Evolutionary conservation across 345 rosid genomes (phyloP).

Genomic region (Moricandia arvensis): DNA sequence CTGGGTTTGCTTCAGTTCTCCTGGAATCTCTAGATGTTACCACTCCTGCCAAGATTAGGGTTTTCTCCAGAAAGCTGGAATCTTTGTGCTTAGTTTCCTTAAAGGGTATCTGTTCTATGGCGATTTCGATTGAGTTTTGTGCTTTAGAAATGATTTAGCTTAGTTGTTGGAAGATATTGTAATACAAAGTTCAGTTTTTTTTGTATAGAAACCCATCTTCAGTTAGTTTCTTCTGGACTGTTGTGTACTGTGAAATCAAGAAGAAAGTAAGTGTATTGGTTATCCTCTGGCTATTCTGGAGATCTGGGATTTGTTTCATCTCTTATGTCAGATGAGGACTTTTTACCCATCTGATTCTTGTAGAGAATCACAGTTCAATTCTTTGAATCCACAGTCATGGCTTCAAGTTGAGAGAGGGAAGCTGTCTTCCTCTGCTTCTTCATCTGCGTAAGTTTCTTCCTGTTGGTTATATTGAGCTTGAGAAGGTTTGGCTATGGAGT

Average conservation of each 20-base stretch:
- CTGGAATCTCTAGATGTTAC: constrained; percentile 25
- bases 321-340: constrained; percentile 89
- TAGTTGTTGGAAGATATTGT: constrained; percentile 34
- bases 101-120: constrained; percentile 16
- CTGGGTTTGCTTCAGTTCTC: constrained; percentile 43
- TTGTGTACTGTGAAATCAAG: constrained; percentile 27
- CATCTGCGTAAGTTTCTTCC: constrained; percentile 67
- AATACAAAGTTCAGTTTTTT: constrained; percentile 30
- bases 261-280: constrained; percentile 29
- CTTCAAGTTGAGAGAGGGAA: constrained; percentile 99
- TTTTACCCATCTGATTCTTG: constrained; percentile 78
- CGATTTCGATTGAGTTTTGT: constrained; percentile 28
- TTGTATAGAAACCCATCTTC: constrained; percentile 20
- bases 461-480: too few species aligned
- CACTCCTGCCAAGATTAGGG: constrained; percentile 11
- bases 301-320: constrained; percentile 91
- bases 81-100: constrained; percentile 22
- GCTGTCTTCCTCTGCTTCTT: constrained; percentile 50
- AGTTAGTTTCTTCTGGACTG: constrained; percentile 5
- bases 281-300: constrained; percentile 69
- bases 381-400: constrained; percentile 96
- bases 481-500: background rate
- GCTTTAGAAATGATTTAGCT: constrained; percentile 36
- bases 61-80: constrained; percentile 25
- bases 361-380: constrained; percentile 78